Conservation (phyloP, 768 basidiomycete species). For the Imleria badia region DNA sequence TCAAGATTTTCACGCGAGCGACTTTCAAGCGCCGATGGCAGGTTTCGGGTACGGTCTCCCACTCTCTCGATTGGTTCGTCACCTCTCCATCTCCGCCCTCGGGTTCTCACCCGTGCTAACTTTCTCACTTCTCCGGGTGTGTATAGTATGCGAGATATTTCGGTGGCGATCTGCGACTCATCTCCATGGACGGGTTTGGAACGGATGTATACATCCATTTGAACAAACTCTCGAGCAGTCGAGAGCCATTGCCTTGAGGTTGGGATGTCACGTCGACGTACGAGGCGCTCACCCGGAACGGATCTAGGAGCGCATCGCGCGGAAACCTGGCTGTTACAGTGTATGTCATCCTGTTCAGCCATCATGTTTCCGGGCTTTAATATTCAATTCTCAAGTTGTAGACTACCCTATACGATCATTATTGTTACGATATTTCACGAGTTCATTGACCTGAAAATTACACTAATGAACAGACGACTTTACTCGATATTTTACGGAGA, state of each 20-base stretch:
- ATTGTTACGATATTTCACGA: not conserved
- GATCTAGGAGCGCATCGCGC: not conserved
- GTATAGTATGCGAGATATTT: constrained; percentile 90
- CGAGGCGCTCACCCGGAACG: not conserved
- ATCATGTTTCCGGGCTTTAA: not conserved
- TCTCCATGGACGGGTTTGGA: constrained; percentile 98
- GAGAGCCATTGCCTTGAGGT: constrained; percentile 24
- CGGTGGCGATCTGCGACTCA: constrained; percentile 88
- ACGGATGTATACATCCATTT: constrained; percentile 94
- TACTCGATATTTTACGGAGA: not conserved
- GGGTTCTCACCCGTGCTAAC: constrained; percentile 42
- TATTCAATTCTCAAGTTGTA: not conserved
- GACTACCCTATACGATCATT: constrained; percentile 4
- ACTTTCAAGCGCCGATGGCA: constrained; percentile 99
- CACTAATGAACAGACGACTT: not conserved
- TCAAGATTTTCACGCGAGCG: constrained; percentile 72
- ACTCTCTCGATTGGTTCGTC: constrained; percentile 79
- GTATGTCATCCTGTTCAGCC: constrained; percentile 3
- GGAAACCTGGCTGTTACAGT: not conserved
- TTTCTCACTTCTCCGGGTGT: not conserved
- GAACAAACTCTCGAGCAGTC: constrained; percentile 69
- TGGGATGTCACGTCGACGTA: not conserved
- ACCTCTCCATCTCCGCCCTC: constrained; percentile 53
- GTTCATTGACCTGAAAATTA: not conserved
- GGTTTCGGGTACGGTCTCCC: constrained; percentile 96